Conservation (phyloP, 1,284 basidiomycete genomes). For the Earliella scabrosa region DNA sequence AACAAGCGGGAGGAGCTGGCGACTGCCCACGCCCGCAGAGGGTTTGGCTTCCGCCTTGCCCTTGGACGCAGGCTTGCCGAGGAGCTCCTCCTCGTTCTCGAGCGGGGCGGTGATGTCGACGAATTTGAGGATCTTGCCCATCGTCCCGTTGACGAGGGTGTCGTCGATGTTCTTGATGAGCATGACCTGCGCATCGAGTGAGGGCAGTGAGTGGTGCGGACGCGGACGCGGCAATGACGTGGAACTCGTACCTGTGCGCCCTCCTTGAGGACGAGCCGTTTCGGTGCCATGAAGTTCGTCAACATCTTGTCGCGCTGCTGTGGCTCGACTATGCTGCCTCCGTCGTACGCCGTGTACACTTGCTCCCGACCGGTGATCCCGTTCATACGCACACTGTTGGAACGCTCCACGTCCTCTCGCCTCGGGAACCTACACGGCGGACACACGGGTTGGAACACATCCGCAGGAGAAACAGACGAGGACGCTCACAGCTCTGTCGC, state of each 20-base stretch:
- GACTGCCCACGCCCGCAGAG: slow-evolving; percentile 9
- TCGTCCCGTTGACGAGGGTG: slow-evolving; percentile 82
- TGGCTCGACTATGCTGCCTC: slow-evolving; percentile 48
- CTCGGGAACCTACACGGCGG: slow-evolving; percentile 53
- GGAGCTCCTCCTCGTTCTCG: slow-evolving; percentile 33
- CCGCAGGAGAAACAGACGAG: not conserved
- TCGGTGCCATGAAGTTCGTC: slow-evolving; percentile 39
- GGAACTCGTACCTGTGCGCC: slow-evolving; percentile 31
- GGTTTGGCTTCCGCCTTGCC: slow-evolving; percentile 24
- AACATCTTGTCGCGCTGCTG: slow-evolving; percentile 42
- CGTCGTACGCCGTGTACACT: slow-evolving; percentile 48
- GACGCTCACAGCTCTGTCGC: slow-evolving; percentile 77
- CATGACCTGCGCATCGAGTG: slow-evolving; percentile 39
- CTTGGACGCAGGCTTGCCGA: slow-evolving; percentile 29
- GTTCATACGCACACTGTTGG: slow-evolving; percentile 71
- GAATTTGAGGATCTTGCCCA: slow-evolving; percentile 76
- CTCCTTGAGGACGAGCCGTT: slow-evolving; percentile 32
- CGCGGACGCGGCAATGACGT: not conserved
- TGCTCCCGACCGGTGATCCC: slow-evolving; percentile 36
- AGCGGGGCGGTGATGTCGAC: slow-evolving; percentile 32
- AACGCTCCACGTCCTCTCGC: slow-evolving; percentile 83
- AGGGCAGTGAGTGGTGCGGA: not conserved
- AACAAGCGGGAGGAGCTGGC: slow-evolving; percentile 36
- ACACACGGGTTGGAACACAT: not conserved
- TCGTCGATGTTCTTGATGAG: slow-evolving; percentile 77